Conservation (phyloP, 495 filamentous ascomycete genomes). For the Hypoxylon trugodes region DNA sequence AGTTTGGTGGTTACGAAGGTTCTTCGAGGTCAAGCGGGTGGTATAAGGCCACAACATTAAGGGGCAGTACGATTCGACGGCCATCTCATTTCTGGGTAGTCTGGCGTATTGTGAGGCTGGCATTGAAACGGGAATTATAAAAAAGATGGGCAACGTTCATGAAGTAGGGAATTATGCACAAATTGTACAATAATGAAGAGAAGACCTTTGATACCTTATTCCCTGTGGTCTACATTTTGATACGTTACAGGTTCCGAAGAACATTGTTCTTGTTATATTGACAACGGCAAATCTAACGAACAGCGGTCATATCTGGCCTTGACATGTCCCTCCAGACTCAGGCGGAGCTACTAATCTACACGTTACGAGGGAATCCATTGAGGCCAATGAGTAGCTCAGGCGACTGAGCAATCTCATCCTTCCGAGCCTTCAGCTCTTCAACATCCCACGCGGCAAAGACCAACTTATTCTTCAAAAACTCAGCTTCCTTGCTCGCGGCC, state of each 20-base stretch:
- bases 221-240: too few species aligned
- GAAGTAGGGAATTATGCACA: conserved; percentile 24
- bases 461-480: conserved; percentile 54
- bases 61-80: neutral
- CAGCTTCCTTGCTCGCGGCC: conserved; percentile 48
- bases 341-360: too few species aligned
- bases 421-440: conserved; percentile 49
- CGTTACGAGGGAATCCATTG: conserved; percentile 28
- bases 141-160: conserved; percentile 17
- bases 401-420: conserved; percentile 30
- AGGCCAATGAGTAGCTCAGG: conserved; percentile 32
- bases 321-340: too few species aligned
- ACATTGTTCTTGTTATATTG: too few species aligned
- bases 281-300: too few species aligned
- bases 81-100: conserved; percentile 36
- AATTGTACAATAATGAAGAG: conserved; percentile 29
- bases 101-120: conserved; percentile 39
- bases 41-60: conserved; percentile 34
- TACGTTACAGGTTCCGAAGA: too few species aligned
- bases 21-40: conserved; percentile 83
- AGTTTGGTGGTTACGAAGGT: conserved; percentile 98
- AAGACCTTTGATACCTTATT: conserved; percentile 20
- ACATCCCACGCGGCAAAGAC: conserved; percentile 58
- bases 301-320: too few species aligned
- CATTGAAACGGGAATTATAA: conserved; percentile 20